Evolutionary conservation across 441 rosid genomes (phyloP).

Genomic region (Populus hybrid): DNA sequence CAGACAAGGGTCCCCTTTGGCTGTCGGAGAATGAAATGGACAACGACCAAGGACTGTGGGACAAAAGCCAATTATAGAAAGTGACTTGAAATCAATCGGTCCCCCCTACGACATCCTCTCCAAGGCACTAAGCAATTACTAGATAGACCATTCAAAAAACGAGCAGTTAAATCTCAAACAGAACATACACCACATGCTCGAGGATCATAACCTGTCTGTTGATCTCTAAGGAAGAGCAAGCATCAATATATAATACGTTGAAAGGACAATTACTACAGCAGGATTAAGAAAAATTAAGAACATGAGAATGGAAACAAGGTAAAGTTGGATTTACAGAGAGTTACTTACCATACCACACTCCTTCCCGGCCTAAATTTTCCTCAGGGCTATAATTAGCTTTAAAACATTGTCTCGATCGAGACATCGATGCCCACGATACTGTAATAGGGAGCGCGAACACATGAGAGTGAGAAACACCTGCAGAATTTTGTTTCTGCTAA

Average conservation of each 20-base stretch:
- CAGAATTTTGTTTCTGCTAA: neutral
- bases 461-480: neutral
- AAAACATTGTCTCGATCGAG: neutral
- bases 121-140: constrained; percentile 29
- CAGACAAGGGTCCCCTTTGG: constrained; percentile 64
- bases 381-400: neutral
- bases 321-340: neutral
- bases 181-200: constrained; percentile 6
- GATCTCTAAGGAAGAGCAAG: constrained; percentile 14
- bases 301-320: neutral
- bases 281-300: constrained; percentile 14
- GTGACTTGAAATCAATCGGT: constrained; percentile 54
- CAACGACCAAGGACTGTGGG: constrained; percentile 56
- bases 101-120: constrained; percentile 36
- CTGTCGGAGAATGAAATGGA: constrained; percentile 76
- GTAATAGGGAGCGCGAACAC: neutral
- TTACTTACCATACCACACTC: neutral
- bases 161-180: constrained; percentile 42
- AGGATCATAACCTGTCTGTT: constrained; percentile 7
- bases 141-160: constrained; percentile 24
- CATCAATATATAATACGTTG: constrained; percentile 7
- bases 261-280: constrained; percentile 8
- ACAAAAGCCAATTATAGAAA: constrained; percentile 64
- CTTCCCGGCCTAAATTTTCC: neutral
- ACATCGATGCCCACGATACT: neutral